Base-by-base conservation (phyloP, 495 filamentous ascomycete genomes). In the Xylaria palmicola region DNA sequence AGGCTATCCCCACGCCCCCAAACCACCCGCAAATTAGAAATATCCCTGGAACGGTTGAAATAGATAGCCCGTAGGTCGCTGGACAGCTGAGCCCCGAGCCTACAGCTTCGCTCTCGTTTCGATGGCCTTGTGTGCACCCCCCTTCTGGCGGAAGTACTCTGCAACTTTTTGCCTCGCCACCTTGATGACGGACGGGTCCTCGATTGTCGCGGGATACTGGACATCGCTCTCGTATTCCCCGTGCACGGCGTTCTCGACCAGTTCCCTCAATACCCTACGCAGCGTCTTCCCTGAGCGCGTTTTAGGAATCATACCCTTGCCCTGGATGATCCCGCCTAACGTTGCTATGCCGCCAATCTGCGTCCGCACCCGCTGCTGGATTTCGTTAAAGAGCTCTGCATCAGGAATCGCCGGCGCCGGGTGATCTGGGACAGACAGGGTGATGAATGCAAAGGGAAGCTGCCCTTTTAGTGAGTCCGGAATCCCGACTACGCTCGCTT, bases 301-400 rank as follows among this genome's bases (percentile, higher is more conserved):
- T 77, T 92, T 93, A 6, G 93, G 92, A 51, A 97, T 96, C 84
- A 96, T 92, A n/a, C 88, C 90, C 40, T 85, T 84, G 7, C 90
- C 89, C 62, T 89, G 85, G 30, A 96, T 90, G 65, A 96, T 88
- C 2, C 92, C 92, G 19, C 90, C 90, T 0, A 97, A 76, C 1
- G 82, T 83, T 0, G 93, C 93, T 59, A 97, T 96, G 8, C 90
- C 85, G 13, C 93, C 93, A 34, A 97, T 94, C 68, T 94, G 90
- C 29, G 81, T 81, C n/a, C 91, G 85, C 5, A 97, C 86, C 0
- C 83, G 77, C 7, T 64, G 70, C 57, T 96, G 84, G 10, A 94
- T 81, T 67, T 86, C 77, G 3, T 68, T 53, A 13, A 72, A 72
- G 5, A 87, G 72, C 8, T 75, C 61, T 0, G 76, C 74, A 22